Evolutionary conservation across 2,329 filamentous ascomycete species (phyloP), one percentile per base, ranked within the genome.

Genomic region (Teratosphaeria epicoccoides): DNA sequence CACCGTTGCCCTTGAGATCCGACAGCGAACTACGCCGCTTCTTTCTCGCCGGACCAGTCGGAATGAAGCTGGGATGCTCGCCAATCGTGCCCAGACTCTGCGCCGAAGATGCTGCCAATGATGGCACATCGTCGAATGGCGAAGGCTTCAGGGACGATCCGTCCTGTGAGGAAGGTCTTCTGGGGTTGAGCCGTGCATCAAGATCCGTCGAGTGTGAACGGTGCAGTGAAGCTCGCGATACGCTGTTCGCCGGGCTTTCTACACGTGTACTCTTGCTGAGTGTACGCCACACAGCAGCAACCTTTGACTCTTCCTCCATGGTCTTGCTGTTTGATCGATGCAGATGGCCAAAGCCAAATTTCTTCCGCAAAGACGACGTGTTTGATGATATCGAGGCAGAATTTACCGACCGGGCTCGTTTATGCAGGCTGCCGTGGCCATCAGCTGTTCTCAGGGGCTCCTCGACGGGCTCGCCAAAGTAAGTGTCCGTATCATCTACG

Each of bases 1-100:
- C 78, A 70, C 91, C 83, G 17, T 87, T 73, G 51, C 74, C 77
- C 59, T 82, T 85, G 46, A 97, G 76, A 67, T 97, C 91, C 4
- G 90, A 95, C 43, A 97, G 72, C 24, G 90, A 96, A 70, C 90
- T 96, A 65, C 91, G 83, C 51, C 91, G 80, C 73, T 95, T 96
- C 72, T 84, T 90, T 65, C 79, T 83, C 44, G 74, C 70, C n/a
- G 68, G 68, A 57, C 62, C 66, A 12, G 66, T 73, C 11, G 67
- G 65, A 47, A 70, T 67, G 64, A 73, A 71, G 67, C 73, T 73
- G 14, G 65, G 63, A 50, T 66, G 63, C 51, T 71, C 74, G 59
- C 71, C 76, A 62, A 76, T 82, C 5, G 76, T 77, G 20, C 72
- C 73, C 28, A 80, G 64, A 10, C 64, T 62, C 22, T 17, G 25